phyloP scores from a whole-genome alignment of 1,284 basidiomycete species.

The Ceratobasidium sp. region DNA sequence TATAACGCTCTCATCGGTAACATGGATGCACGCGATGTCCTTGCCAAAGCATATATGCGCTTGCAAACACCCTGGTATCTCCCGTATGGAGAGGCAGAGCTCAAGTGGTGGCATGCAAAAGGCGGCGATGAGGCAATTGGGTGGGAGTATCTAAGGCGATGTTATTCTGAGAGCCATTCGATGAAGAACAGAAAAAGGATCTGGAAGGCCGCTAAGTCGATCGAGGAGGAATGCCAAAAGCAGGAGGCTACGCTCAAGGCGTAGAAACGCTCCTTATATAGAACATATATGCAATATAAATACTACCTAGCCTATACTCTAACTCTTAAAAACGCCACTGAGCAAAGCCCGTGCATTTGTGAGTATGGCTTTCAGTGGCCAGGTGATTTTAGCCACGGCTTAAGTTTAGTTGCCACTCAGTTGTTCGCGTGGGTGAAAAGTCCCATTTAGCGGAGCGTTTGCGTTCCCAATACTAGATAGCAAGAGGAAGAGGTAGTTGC shows the following conservation, averaged over 20 bases:
- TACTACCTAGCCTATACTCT: too few relatives aligned
- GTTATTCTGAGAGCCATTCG: constrained; percentile 23
- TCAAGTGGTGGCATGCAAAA: constrained; percentile 21
- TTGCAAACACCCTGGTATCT: constrained; percentile 18
- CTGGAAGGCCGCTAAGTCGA: constrained; percentile 36
- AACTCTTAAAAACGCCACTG: too few relatives aligned
- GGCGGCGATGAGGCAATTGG: constrained; percentile 31
- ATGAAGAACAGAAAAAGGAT: constrained; percentile 39
- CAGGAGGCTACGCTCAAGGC: constrained; percentile 2
- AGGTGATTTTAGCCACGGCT: too few relatives aligned
- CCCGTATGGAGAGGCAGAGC: constrained; percentile 25
- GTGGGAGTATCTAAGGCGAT: constrained; percentile 32
- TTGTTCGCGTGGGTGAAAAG: too few relatives aligned
- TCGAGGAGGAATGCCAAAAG: constrained; percentile 34
- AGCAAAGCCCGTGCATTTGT: too few relatives aligned
- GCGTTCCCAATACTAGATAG: too few relatives aligned
- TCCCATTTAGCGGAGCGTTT: too few relatives aligned
- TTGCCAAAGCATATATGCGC: constrained; percentile 37
- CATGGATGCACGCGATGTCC: background rate
- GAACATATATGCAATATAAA: too few relatives aligned
- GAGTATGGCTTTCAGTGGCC: too few relatives aligned
- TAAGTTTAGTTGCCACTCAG: too few relatives aligned
- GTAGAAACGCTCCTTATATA: too few relatives aligned
- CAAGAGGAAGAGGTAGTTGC: too few relatives aligned
- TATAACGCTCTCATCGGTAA: constrained; percentile 2